phyloP scores from a whole-genome alignment of 106 monocot species.

The Dioscorea alata region DNA sequence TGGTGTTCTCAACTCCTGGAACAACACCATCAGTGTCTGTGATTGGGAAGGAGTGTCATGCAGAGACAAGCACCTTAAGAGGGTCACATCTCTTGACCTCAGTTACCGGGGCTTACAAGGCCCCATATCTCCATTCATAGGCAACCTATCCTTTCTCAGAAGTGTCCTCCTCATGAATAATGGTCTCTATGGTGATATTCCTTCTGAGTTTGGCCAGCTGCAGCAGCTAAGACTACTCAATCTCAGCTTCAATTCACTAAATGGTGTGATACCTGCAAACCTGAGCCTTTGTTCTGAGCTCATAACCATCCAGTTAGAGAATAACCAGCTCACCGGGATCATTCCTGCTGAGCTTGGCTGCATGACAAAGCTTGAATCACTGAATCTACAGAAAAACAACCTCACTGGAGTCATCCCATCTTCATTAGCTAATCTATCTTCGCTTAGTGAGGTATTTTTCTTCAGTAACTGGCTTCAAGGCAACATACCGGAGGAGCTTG shows the following conservation, averaged over 20 bases:
- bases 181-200: neutral
- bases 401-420: neutral
- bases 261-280: neutral
- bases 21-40: neutral
- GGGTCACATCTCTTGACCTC: neutral
- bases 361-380: neutral
- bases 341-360: neutral
- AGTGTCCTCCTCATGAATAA: neutral
- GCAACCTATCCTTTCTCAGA: neutral
- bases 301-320: neutral
- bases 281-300: neutral
- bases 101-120: neutral
- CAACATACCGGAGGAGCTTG: neutral
- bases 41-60: conserved; percentile 6
- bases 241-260: neutral
- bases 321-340: neutral
- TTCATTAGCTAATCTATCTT: neutral
- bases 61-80: neutral
- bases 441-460: neutral
- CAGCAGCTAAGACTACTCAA: neutral
- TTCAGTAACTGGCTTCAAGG: neutral
- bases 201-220: too few species aligned
- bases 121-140: neutral
- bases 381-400: neutral
- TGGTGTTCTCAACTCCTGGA: conserved; percentile 2